Evolutionary conservation across 768 basidiomycete species (phyloP).

Genomic region (Serendipita vermifera): DNA sequence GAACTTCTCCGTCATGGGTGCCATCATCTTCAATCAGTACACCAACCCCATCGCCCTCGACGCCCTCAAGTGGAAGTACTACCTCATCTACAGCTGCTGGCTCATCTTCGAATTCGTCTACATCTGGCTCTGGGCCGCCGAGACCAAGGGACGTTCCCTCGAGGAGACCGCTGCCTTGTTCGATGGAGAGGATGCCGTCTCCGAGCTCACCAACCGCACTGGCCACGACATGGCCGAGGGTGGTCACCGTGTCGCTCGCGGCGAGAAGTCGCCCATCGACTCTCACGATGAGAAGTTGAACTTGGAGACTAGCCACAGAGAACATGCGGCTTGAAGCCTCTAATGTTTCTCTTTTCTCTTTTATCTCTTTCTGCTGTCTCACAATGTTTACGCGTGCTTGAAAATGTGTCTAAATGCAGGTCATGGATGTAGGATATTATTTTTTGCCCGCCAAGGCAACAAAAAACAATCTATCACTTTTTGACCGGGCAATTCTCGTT

Average conservation of each 20-base stretch:
- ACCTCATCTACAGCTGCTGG: constrained; percentile 62
- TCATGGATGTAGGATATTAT: no score
- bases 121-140: constrained; percentile 43
- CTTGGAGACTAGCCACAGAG: not conserved
- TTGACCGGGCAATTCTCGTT: no score
- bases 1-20: constrained; percentile 61
- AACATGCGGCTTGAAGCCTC: no score
- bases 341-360: no score
- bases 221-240: constrained; percentile 1
- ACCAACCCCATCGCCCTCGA: constrained; percentile 69
- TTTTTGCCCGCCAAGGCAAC: no score
- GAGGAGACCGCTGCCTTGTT: constrained; percentile 76
- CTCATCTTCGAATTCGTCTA: constrained; percentile 52
- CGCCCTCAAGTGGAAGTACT: constrained; percentile 60
- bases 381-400: no score
- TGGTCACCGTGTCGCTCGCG: not conserved
- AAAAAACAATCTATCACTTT: no score
- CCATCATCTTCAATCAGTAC: constrained; percentile 84
- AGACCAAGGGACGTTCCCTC: constrained; percentile 38
- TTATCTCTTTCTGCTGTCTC: no score
- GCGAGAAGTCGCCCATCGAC: no score
- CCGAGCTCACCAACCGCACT: constrained; percentile 10
- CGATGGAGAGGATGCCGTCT: constrained; percentile 49
- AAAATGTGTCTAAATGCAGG: no score
- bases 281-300: constrained; percentile 4